Base-by-base conservation (phyloP, 306 rosid genomes). In the Hylodesmum podocarpum region DNA sequence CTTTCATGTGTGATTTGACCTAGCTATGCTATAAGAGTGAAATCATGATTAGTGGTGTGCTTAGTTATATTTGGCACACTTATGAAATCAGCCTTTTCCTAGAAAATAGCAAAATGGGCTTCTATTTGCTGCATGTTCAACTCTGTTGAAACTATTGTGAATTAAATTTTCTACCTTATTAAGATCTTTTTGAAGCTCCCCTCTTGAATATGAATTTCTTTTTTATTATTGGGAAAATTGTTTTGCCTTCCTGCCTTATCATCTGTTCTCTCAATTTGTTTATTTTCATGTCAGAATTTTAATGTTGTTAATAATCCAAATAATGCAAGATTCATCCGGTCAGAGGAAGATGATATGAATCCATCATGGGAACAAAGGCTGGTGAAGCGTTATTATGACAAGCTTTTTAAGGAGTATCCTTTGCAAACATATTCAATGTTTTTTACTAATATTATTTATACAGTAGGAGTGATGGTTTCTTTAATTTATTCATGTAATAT, bases 391-490 rank as follows among this genome's bases (percentile, higher is more conserved):
- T 95, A 92, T 82, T 90, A 92, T 85, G 93, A 88, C 37, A 92
- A 95, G 86, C 96, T 92, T 85, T 95, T 92, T 78, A 92, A 95
- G 83, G 98, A 95, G 98, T 95, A 95, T 92, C 98, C 96, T 92
- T 83, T 66, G 55, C 46, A 57, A 72, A 58, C 46, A 54, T 37
- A 33, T 62, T 50, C 15, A 57, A 2, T 29, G n/a, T 53, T 46
- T 58, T 71, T 39, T 16, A 68, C 73, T 36, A 41, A 40, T 50
- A 37, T 24, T 53, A 18, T 64, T 49, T 49, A 27, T 78, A 43
- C 33, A 27, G 49, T 22, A 21, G 41, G 73, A 73, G 55, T 27
- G 46, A 47, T 31, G 64, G 66, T 66, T 51, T 70, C 3, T 73
- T 80, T 46, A 54, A 16, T 41, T 65, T 22, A 4, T 40, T 69